Conservation (phyloP, 2,329 filamentous ascomycete species). For the Sclerotinia minor region DNA sequence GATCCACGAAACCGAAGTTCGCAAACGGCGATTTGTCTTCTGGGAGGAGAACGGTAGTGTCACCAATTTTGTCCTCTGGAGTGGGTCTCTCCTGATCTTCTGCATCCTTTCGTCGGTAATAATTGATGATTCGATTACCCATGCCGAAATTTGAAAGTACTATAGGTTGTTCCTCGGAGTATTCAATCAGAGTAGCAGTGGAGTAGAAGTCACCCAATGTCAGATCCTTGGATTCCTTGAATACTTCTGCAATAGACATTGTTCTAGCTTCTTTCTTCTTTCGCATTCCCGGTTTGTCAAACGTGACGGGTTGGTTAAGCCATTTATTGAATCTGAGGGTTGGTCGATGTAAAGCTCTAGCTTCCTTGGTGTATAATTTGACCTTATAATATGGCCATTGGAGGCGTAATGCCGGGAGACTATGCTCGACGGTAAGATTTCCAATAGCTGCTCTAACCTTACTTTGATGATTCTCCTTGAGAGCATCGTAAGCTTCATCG, state of each 20-base stretch:
- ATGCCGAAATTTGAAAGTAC: slow-evolving; percentile 96
- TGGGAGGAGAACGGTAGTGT: slow-evolving; percentile 81
- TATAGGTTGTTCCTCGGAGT: slow-evolving; percentile 89
- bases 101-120: slow-evolving; percentile 82
- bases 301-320: slow-evolving; percentile 66
- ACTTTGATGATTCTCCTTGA: slow-evolving; percentile 96
- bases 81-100: slow-evolving; percentile 49
- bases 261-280: slow-evolving; percentile 84
- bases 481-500: slow-evolving; percentile 89
- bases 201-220: slow-evolving; percentile 82
- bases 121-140: slow-evolving; percentile 95
- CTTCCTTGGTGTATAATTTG: slow-evolving; percentile 68
- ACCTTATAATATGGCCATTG: slow-evolving; percentile 97
- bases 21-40: slow-evolving; percentile 97
- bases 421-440: slow-evolving; percentile 91
- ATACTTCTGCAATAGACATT: slow-evolving; percentile 75
- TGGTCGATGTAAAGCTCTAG: slow-evolving; percentile 83
- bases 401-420: slow-evolving; percentile 83
- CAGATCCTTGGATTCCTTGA: slow-evolving; percentile 76
- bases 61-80: slow-evolving; percentile 70
- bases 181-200: slow-evolving; percentile 84
- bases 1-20: slow-evolving; percentile 88
- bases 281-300: slow-evolving; percentile 69
- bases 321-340: slow-evolving; percentile 69
- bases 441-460: slow-evolving; percentile 92